Percentiles rank a stretch among this genome's conserved stretches.
These are phyloP conservation scores for Tolypocladium guangdongense DNA, from an alignment of 2,329 filamentous ascomycete genomes.

Conservation along the genomic window DNA sequence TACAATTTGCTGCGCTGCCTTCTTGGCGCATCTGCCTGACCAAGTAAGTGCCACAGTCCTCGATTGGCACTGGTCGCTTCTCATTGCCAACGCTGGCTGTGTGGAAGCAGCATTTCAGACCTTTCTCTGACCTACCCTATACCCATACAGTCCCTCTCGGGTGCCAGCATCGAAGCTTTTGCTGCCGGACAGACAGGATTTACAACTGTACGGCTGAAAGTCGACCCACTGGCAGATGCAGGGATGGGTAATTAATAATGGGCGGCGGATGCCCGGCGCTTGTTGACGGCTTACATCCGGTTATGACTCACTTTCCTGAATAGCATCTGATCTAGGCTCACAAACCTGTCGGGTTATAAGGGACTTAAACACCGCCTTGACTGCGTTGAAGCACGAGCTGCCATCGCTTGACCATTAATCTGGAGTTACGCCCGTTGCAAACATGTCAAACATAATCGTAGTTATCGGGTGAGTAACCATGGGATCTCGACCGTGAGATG, in stretches of 20 bases:
- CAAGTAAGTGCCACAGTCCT: neutral
- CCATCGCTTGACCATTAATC: neutral
- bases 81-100: neutral
- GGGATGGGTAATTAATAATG: neutral
- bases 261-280: neutral
- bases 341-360: too few species aligned
- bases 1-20: neutral
- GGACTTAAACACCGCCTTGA: neutral
- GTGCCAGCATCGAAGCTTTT: neutral
- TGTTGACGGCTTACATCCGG: neutral
- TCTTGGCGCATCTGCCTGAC: neutral
- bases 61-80: neutral
- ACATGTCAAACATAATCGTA: slow-evolving; percentile 20
- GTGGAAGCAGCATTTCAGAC: neutral
- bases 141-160: neutral
- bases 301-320: too few species aligned
- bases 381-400: too few species aligned
- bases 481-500: neutral
- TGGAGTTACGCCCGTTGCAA: neutral
- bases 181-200: too few species aligned
- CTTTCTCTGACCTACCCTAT: neutral
- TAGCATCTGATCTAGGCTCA: too few species aligned
- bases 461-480: slow-evolving; percentile 21
- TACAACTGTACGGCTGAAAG: neutral
- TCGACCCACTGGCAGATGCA: neutral